Percentiles rank a stretch among this genome's conserved stretches.
Evolutionary conservation across 345 rosid genomes (phyloP).

Genomic region (Eutrema yunnanense): DNA sequence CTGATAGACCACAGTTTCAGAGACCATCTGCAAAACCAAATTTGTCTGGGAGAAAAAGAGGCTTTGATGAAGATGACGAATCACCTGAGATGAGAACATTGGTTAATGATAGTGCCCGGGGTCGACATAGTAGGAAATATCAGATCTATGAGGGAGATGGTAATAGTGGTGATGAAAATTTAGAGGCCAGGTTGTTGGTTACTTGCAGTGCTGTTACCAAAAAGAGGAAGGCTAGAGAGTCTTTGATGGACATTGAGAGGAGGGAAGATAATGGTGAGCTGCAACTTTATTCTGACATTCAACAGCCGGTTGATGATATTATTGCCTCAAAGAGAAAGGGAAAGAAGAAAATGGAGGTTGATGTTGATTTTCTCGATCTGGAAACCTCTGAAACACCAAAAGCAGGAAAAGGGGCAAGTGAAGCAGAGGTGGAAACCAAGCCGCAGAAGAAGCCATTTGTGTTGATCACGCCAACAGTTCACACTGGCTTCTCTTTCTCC

Average conservation of each 20-base stretch:
- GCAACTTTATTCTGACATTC: conserved; percentile 28
- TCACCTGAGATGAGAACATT: conserved; percentile 31
- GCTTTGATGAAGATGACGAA: conserved; percentile 52
- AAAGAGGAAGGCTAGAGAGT: conserved; percentile 66
- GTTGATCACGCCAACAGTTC: conserved; percentile 90
- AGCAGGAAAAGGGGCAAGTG: conserved; percentile 40
- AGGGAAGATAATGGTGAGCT: conserved; percentile 39
- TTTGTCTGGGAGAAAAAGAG: conserved; percentile 49
- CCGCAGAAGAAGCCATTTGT: conserved; percentile 80
- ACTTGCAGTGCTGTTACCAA: conserved; percentile 45
- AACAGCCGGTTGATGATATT: conserved; percentile 39
- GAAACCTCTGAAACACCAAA: conserved; percentile 48
- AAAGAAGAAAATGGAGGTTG: conserved; percentile 60
- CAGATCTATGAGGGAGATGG: conserved; percentile 35
- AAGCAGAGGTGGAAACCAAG: conserved; percentile 61
- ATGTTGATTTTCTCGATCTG: conserved; percentile 39
- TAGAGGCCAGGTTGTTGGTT: conserved; percentile 46
- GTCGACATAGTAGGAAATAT: conserved; percentile 49
- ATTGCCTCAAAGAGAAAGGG: conserved; percentile 56
- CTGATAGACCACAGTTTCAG: conserved; percentile 33
- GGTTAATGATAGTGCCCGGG: conserved; percentile 36
- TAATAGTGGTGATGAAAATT: conserved; percentile 43
- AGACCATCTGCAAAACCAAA: conserved; percentile 39
- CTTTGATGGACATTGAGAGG: conserved; percentile 37
- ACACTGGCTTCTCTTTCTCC: conserved; percentile 91